Evolutionary conservation across 1,139 yeast species (phyloP), one percentile per base, ranked within the genome.

Genomic region (Kazachstania sp.): DNA sequence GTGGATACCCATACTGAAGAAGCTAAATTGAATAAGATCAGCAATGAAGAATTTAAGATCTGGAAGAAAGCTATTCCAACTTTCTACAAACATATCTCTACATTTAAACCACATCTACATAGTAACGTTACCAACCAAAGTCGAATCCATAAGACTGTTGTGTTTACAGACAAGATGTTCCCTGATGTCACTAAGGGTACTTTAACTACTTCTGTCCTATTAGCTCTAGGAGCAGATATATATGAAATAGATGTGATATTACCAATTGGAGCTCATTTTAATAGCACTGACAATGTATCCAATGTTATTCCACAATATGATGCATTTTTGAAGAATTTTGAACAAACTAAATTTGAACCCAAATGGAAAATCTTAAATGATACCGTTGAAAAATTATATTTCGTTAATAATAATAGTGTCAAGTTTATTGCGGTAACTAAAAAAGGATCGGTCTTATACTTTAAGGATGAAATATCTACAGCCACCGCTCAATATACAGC

Each of bases 11-110:
- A 29, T 30, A 36, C 34, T 15, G 35, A 37, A 15, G 42, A 43
- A 26, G 16, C 37, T 11, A 32, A 18, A 31, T 12, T 9, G 8
- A 64, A 74, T 53, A 73, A 73, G 53, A 61, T 72, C 3, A 64
- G 65, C 41, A 75, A 74, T 50, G 79, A 75, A 55, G 95, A 86
- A 66, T 88, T 81, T 72, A 86, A 88, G 61, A 85, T 86, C 49
- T 92, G 98, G 98, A 90, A 90, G 66, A 92, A 92, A 63, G 82
- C 95, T 12, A 85, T 92, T n/a, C 96, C 95, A 15, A 74, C 87
- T 55, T 71, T 92, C 45, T 92, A 92, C 47, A 57, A 61, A 45
- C 66, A 64, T 44, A 63, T 68, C 86, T 86, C 64, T 71, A 86
- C 52, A 75, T 87, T 56, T 78, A 86, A 53, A 78, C 95, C 32